A percentile compares a stretch with the other conserved stretches of the same genome.
These are phyloP conservation scores for Apiospora koreana DNA, from an alignment of 2,329 filamentous ascomycete species.

Conservation along the genomic window DNA sequence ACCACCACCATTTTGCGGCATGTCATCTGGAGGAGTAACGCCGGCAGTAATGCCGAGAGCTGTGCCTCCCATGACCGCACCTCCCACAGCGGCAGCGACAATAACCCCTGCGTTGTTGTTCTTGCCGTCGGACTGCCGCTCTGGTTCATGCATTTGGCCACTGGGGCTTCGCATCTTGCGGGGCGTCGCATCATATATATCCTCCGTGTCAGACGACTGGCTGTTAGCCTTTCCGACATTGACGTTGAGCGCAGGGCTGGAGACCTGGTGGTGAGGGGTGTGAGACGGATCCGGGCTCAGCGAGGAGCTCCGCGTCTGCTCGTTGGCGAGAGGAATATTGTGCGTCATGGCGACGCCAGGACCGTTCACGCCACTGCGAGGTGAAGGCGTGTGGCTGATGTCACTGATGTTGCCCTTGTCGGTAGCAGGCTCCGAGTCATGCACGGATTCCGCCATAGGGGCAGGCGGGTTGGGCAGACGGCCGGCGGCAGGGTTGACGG, in stretches of 20 bases:
- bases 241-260: conserved; percentile 27
- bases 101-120: conserved; percentile 11
- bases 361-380: conserved; percentile 20
- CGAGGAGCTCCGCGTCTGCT: conserved; percentile 20
- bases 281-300: conserved; percentile 11
- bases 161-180: conserved; percentile 13
- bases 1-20: conserved; percentile 10
- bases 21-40: background rate
- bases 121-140: background rate
- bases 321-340: conserved; percentile 16
- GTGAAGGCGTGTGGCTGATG: conserved; percentile 16
- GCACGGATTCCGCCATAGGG: background rate
- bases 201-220: conserved; percentile 21
- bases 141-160: background rate
- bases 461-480: conserved; percentile 11
- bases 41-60: conserved; percentile 14
- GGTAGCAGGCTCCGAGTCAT: background rate
- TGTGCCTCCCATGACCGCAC: conserved; percentile 3
- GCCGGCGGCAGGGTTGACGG: conserved; percentile 14
- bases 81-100: background rate
- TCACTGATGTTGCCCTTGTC: conserved; percentile 8
- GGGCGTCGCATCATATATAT: conserved; percentile 34
- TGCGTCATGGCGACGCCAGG: background rate
- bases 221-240: conserved; percentile 30
- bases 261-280: conserved; percentile 24